Conservation (phyloP, 805 yeast species). For the Lipomyces orientalis region DNA sequence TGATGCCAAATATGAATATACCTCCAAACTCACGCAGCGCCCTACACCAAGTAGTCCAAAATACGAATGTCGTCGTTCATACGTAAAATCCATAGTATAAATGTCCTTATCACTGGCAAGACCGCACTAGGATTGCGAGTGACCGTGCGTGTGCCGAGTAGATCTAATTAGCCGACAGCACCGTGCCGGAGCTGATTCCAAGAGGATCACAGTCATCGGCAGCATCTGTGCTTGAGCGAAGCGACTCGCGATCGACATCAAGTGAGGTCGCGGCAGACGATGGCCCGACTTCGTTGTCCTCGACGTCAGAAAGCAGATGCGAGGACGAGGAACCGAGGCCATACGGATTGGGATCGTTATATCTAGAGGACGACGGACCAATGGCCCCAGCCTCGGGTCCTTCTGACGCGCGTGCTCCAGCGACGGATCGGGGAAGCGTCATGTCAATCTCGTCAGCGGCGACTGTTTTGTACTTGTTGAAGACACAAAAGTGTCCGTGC, state of each 20-base stretch:
- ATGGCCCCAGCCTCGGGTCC: neutral
- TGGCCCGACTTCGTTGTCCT: neutral
- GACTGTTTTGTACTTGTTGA: slow-evolving; percentile 6
- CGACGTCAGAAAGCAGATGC: neutral
- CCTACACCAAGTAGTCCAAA: no score
- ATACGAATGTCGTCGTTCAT: no score
- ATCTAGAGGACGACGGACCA: neutral
- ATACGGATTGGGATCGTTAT: neutral
- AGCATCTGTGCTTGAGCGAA: neutral
- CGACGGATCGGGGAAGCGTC: neutral
- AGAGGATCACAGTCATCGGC: neutral
- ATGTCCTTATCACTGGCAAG: no score
- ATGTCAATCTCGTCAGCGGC: neutral
- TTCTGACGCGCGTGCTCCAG: neutral
- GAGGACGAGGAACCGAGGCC: neutral
- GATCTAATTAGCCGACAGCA: neutral
- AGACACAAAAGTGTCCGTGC: slow-evolving; percentile 52
- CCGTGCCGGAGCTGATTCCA: neutral
- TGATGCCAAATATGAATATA: no score
- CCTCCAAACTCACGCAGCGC: no score
- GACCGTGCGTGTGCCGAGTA: no score
- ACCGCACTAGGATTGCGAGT: no score
- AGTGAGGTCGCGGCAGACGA: neutral
- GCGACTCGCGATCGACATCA: neutral
- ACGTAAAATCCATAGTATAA: no score